phyloP scores from a whole-genome alignment of 108 stramenopile genomes.

The Skeletonema grethae region DNA sequence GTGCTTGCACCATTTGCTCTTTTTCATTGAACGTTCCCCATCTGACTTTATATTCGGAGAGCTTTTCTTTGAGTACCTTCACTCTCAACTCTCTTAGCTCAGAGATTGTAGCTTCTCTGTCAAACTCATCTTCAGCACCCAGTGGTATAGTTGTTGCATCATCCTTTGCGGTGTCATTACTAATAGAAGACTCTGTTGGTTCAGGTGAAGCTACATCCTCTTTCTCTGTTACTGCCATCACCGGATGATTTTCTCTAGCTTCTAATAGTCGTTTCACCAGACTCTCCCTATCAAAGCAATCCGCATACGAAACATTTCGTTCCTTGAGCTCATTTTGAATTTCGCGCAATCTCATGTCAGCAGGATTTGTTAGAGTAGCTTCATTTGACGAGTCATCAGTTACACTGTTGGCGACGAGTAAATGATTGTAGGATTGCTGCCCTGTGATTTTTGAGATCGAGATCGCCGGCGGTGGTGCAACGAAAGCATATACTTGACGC shows the following conservation, averaged over 20 bases:
- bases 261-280: slow-evolving; percentile 53
- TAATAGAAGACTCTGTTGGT: not conserved
- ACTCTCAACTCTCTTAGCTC: slow-evolving; percentile 62
- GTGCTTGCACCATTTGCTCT: slow-evolving; percentile 78
- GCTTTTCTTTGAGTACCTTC: slow-evolving; percentile 56
- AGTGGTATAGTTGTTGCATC: not conserved
- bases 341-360: slow-evolving; percentile 44
- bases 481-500: not conserved
- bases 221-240: slow-evolving; percentile 7
- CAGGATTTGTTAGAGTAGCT: not conserved
- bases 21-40: slow-evolving; percentile 76
- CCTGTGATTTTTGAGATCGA: not conserved
- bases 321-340: slow-evolving; percentile 60
- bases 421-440: not conserved
- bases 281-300: slow-evolving; percentile 80
- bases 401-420: not conserved
- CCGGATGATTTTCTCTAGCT: slow-evolving; percentile 42
- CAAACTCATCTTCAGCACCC: slow-evolving; percentile 27
- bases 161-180: not conserved
- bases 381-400: not conserved
- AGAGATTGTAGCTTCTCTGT: slow-evolving; percentile 40
- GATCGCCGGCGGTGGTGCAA: not conserved
- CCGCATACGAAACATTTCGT: slow-evolving; percentile 45
- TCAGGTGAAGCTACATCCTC: not conserved
- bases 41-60: slow-evolving; percentile 64